Evolutionary conservation across 164 flowering plant species (phyloP).

Genomic region (Paratinospora sagittata): DNA sequence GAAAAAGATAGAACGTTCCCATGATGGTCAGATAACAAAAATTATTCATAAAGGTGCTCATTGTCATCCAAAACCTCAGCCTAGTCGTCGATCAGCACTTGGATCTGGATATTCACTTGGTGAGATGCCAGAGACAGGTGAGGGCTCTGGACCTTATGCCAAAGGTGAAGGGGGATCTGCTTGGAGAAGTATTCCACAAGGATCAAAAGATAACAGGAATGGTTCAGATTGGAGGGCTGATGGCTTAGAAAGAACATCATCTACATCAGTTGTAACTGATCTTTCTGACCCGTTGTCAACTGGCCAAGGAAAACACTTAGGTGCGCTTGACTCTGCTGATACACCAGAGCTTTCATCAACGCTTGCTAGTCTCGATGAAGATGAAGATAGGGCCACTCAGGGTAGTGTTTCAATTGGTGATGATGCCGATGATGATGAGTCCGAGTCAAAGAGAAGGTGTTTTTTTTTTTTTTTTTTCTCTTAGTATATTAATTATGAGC

Average conservation of each 20-base stretch:
- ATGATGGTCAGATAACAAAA: slow-evolving; percentile 70
- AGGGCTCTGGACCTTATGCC: slow-evolving; percentile 28
- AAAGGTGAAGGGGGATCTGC: slow-evolving; percentile 43
- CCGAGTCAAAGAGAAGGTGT: slow-evolving; percentile 69
- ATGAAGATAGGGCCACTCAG: slow-evolving; percentile 51
- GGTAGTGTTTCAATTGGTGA: slow-evolving; percentile 45
- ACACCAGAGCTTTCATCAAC: slow-evolving; percentile 65
- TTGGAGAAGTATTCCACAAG: slow-evolving; percentile 39
- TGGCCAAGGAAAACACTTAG: slow-evolving; percentile 33
- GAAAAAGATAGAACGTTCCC: slow-evolving; percentile 74
- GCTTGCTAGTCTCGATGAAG: slow-evolving; percentile 50
- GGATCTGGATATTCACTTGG: slow-evolving; percentile 34
- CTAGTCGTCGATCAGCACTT: slow-evolving; percentile 36
- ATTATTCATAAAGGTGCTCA: slow-evolving; percentile 74
- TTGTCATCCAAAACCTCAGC: slow-evolving; percentile 67
- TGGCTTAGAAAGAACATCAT: slow-evolving; percentile 51
- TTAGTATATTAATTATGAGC: not conserved
- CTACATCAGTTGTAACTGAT: slow-evolving; percentile 58
- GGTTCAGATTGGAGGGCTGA: slow-evolving; percentile 41
- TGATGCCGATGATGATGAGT: slow-evolving; percentile 57
- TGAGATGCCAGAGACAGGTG: slow-evolving; percentile 36
- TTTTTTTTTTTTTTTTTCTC: not conserved
- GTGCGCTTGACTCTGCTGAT: slow-evolving; percentile 41
- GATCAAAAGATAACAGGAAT: slow-evolving; percentile 31
- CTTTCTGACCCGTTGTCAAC: slow-evolving; percentile 46